Evolutionary conservation across 305 asterid genomes (phyloP).

Genomic region (Solanum hybrid): DNA sequence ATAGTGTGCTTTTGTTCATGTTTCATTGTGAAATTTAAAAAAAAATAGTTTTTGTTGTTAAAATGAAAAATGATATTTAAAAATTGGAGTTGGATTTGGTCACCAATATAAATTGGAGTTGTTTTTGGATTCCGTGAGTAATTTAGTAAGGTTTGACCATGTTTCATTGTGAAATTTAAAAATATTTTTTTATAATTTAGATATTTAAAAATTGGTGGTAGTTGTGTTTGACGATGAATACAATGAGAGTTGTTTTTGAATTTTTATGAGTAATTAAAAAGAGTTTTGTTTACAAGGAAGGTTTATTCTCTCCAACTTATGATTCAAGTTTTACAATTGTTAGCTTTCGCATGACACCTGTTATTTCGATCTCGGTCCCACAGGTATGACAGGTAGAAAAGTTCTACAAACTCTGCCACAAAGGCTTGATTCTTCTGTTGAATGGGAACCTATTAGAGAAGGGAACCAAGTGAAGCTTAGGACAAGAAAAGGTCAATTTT

Average conservation of each 20-base stretch:
- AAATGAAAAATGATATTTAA: background rate
- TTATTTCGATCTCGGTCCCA: background rate
- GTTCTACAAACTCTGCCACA: conserved; percentile 8
- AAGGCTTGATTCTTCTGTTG: conserved; percentile 12
- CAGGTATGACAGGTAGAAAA: conserved; percentile 11
- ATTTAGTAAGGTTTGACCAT: background rate
- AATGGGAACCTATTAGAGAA: conserved; percentile 31
- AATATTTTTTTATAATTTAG: too few species aligned
- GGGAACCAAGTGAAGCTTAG: conserved; percentile 26
- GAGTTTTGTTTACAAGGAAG: background rate
- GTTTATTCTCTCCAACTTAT: background rate
- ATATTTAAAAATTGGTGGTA: too few species aligned
- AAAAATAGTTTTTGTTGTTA: too few species aligned
- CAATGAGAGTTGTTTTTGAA: background rate
- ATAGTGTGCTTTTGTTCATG: background rate
- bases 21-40: background rate
- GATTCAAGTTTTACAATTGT: background rate
- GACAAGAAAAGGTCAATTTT: conserved; percentile 17
- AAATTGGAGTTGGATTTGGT: background rate
- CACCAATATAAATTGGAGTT: background rate
- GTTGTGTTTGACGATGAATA: background rate
- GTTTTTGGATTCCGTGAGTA: background rate
- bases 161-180: background rate
- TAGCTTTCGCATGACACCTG: background rate
- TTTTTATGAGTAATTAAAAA: background rate